Percentiles rank a stretch among this genome's conserved stretches.
Evolutionary conservation across 2,329 filamentous ascomycete genomes (phyloP).

Genomic region (Bipolaris zeicola): DNA sequence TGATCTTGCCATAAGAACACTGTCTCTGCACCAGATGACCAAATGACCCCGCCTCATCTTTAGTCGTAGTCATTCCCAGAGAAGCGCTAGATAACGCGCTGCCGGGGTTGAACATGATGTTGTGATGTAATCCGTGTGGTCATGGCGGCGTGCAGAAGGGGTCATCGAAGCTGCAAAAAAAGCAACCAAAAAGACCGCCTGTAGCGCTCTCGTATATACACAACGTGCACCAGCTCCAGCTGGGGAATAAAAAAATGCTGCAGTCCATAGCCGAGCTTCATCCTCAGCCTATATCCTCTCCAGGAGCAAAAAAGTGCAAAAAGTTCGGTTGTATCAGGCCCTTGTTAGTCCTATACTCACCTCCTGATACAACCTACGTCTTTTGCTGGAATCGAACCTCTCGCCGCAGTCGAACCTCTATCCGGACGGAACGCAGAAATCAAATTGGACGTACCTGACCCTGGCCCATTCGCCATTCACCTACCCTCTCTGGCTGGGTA

Average conservation of each 20-base stretch:
- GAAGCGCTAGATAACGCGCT: neutral
- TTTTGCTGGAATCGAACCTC: constrained; percentile 3
- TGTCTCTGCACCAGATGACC: neutral
- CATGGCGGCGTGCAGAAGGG: neutral
- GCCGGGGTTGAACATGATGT: neutral
- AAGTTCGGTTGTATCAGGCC: constrained; percentile 1
- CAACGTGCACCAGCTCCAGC: neutral
- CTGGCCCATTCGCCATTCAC: neutral
- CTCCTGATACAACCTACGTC: neutral
- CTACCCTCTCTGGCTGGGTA: neutral
- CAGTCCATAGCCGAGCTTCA: neutral
- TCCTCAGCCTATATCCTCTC: neutral
- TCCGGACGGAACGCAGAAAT: neutral
- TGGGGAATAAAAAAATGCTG: neutral
- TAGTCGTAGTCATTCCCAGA: neutral
- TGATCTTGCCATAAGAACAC: neutral
- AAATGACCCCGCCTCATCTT: neutral
- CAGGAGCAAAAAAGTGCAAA: neutral
- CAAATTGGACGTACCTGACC: neutral
- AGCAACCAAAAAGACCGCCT: neutral
- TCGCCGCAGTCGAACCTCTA: constrained; percentile 2
- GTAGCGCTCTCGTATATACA: too few species aligned
- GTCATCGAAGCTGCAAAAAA: neutral
- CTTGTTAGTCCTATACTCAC: neutral
- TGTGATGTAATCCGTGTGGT: neutral